Conservation (phyloP, 2,329 filamentous ascomycete species). For the Grosmannia huntii region DNA sequence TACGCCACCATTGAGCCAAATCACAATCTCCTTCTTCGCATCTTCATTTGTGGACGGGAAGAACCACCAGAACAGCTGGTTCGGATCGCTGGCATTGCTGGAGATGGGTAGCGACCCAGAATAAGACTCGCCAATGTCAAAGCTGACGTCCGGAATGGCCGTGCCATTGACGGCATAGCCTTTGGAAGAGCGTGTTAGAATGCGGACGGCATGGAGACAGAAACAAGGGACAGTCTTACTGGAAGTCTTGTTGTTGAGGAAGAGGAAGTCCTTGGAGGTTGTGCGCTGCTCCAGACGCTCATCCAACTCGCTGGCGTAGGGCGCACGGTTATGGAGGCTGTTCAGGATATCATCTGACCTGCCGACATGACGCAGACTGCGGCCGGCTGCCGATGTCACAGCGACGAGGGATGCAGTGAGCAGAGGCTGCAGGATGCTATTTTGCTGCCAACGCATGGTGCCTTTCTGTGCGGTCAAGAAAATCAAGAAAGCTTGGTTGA, state of each 20-base stretch:
- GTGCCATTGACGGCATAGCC: constrained; percentile 49
- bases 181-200: neutral
- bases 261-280: neutral
- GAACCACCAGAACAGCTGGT: constrained; percentile 54
- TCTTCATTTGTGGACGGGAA: constrained; percentile 42
- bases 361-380: constrained; percentile 10
- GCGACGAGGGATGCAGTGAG: constrained; percentile 3
- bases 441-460: constrained; percentile 6
- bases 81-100: constrained; percentile 25
- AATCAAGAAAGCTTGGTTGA: neutral
- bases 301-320: neutral
- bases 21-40: constrained; percentile 44
- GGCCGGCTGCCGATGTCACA: constrained; percentile 5
- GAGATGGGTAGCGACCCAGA: constrained; percentile 49
- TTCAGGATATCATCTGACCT: neutral
- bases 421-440: constrained; percentile 1
- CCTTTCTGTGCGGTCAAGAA: neutral
- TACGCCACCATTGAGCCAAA: constrained; percentile 47
- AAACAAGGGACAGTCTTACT: constrained; percentile 1
- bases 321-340: neutral
- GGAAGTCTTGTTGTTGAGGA: constrained; percentile 11
- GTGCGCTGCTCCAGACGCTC: neutral
- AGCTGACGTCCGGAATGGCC: constrained; percentile 53
- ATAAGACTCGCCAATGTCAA: constrained; percentile 55
- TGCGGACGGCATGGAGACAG: neutral